Evolutionary conservation across 805 yeast genomes (phyloP), one percentile per base, ranked within the genome.

Genomic region (Zygoascus biomembranicola): DNA sequence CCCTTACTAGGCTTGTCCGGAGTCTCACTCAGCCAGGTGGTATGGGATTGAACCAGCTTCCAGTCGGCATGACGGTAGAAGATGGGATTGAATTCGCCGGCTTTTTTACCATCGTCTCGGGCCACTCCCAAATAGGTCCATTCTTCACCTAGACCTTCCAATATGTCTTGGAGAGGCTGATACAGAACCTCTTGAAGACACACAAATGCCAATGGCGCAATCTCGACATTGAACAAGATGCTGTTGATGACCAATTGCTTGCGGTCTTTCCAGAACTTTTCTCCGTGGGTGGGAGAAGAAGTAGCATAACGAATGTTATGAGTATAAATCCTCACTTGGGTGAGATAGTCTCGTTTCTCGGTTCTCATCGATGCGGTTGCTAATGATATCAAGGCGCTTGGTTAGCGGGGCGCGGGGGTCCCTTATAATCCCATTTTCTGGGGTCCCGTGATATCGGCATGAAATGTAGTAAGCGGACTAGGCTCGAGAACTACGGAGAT

Each of bases 21-120:
- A 2, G 82, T 78, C 16, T 72, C 70, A 56, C 81, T 74, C 13
- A 80, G 65, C 85, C 85, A 80, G 52, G 71, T 71, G 9, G 78
- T 74, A 19, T 73, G 71, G n/a, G 69, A 61, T 11, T 72, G 69
- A 5, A 75, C 51, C 19, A 54, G 43, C 39, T 67, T 61, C 68
- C 78, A 74, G 14, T 69, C 70, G 0, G 66, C 51, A 5, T 59
- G 59, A 32, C 73, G 67, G 63, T 68, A 79, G 32, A 75, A 62
- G 10, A 80, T 67, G 1, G 84, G 81, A 4, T 78, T 67, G 55
- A 68, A 78, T 58, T 80, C 85, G 13, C 84, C 83, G 5, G 61
- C 64, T 16, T 63, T 63, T 10, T 61, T 61, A 9, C 84, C 84
- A 60, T 80, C 83, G 50, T 73, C 77, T 60, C 84, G 68, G 0